Conservation (phyloP, 2,329 filamentous ascomycete species). For the Emergomyces orientalis region DNA sequence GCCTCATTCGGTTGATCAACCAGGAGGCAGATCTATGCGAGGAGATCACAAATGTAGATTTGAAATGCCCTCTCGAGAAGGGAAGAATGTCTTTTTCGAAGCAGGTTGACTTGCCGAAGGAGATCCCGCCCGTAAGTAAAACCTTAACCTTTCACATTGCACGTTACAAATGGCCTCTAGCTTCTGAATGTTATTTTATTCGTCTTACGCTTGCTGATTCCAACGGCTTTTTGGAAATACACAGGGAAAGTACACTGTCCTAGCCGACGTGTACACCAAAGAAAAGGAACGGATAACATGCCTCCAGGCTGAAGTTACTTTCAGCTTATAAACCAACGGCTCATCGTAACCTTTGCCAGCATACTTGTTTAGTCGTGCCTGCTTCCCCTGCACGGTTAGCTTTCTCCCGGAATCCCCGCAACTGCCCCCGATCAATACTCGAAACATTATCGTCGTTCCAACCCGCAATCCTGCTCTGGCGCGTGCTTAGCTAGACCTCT, state of each 20-base stretch:
- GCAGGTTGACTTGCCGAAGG: constrained; percentile 69
- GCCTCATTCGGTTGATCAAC: constrained; percentile 79
- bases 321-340: constrained; percentile 3
- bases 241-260: constrained; percentile 81
- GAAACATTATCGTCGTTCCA: neutral
- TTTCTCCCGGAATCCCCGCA: neutral
- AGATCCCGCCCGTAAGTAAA: constrained; percentile 75
- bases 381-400: neutral
- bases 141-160: constrained; percentile 1
- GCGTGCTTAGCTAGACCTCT: neutral
- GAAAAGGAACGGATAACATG: constrained; percentile 74
- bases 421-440: neutral
- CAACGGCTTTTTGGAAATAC: neutral
- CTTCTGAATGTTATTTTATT: constrained; percentile 8
- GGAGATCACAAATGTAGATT: constrained; percentile 75
- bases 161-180: neutral
- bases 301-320: constrained; percentile 51
- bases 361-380: neutral
- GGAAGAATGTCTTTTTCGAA: constrained; percentile 67
- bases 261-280: constrained; percentile 71
- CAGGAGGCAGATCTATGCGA: constrained; percentile 79
- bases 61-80: constrained; percentile 79
- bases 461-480: neutral
- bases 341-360: neutral
- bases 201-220: constrained; percentile 7